Base-by-base conservation (phyloP, 1,284 basidiomycete species). In the Sporisorium scitamineum region DNA sequence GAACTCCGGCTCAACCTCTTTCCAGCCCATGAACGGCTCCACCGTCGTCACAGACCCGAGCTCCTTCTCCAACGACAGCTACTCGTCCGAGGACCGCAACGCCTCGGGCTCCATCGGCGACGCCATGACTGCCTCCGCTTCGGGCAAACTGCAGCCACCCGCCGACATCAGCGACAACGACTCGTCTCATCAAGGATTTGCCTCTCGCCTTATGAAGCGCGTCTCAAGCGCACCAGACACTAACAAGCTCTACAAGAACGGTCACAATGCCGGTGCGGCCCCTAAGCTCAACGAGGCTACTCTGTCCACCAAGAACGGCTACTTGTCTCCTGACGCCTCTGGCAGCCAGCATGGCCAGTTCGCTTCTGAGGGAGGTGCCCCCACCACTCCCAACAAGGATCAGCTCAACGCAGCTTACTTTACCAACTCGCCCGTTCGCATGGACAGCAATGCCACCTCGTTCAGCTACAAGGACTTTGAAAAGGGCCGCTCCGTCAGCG, bases 211-310 rank as follows among this genome's bases (percentile, higher is more conserved):
- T 32, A 68, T 99, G 42, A 91, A 96, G 54, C 91, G 96, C 42
- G 96, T 98, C 48, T 94, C 95, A 1, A 97, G 94, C 24, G 95
- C 95, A 2, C 96, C 96, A 2, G 98, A 98, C 85, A 92, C 94
- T 52, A 99, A 98, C 86, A 92, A 92, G 45, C 88, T 97, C 22
- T 95, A 96, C 85, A 88, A 89, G 52, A 78, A 80, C 52, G 69
- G 58, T 29, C 68, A 70, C 32, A 57, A 62, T 22, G 61, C 31
- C 10, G 39, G 53, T 13, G 66, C 45, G 7, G 47, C 58, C 13
- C 62, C 54, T 27, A 63, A 68, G 44, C 41, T 31, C 20, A 59
- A 27, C 48, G 69, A 70, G 13, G 51, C 41, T 31, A 27, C 45
- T 31, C 9, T 53, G 14, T 29, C 63, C 32, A 63, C 61, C 29